Conservation (phyloP, 2,329 filamentous ascomycete genomes). For the Aspergillus oerlinghausenensis region DNA sequence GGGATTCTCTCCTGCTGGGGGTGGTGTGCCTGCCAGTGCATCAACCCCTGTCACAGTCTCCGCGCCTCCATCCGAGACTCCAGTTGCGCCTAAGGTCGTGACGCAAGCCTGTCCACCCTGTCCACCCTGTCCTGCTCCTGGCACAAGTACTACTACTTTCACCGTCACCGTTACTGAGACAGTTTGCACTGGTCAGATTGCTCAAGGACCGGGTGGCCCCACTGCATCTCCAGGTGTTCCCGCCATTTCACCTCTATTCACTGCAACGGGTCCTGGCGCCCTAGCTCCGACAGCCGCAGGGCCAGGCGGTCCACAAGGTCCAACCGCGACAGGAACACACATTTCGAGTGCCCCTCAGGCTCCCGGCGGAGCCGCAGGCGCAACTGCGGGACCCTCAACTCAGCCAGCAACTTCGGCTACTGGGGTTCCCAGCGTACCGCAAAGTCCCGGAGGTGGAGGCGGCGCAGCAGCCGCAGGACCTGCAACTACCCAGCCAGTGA, state of each 20-base stretch:
- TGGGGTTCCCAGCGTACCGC: background rate
- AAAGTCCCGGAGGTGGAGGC: background rate
- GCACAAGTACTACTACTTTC: slow-evolving; percentile 5
- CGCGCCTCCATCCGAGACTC: background rate
- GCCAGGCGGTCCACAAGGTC: background rate
- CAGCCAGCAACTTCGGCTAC: background rate
- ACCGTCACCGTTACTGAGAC: slow-evolving; percentile 15
- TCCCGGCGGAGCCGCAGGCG: background rate
- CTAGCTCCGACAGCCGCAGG: background rate
- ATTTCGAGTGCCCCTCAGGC: background rate
- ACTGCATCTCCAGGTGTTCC: background rate
- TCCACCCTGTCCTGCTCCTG: background rate
- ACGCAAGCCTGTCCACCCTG: background rate
- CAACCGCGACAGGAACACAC: background rate
- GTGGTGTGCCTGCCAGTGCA: background rate
- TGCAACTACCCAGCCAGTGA: background rate
- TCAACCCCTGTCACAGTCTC: too few relatives aligned
- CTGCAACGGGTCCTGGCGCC: background rate
- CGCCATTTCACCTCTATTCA: background rate
- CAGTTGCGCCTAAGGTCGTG: background rate
- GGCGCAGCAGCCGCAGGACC: background rate
- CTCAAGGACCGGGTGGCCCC: background rate
- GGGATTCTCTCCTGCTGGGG: background rate
- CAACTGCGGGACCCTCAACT: background rate
- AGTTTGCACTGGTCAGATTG: background rate